Conservation (phyloP, 2,329 filamentous ascomycete genomes). For the Sporothrix brunneoviolacea region DNA sequence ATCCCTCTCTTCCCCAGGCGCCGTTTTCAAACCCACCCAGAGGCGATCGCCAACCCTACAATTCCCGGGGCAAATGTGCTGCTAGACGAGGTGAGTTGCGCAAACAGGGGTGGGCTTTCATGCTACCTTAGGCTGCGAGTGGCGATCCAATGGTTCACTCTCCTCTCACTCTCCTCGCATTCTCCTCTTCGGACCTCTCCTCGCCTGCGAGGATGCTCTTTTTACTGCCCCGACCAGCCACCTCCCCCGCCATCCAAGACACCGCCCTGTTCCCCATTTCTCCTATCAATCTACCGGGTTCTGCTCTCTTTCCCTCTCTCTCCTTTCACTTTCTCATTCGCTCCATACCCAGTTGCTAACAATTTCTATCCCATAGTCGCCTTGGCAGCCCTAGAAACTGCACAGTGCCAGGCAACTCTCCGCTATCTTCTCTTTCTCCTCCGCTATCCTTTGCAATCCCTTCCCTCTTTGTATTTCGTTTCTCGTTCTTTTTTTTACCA, state of each 20-base stretch:
- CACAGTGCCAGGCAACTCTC: neutral
- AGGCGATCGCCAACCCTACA: no score
- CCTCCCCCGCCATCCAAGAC: no score
- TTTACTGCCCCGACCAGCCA: no score
- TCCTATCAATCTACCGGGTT: neutral
- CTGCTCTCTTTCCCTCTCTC: slow-evolving; percentile 4
- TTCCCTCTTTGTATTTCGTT: no score
- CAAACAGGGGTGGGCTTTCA: neutral
- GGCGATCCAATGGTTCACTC: slow-evolving; percentile 5
- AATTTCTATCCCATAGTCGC: neutral
- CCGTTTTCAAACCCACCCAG: no score
- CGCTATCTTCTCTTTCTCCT: neutral
- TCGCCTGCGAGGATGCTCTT: no score
- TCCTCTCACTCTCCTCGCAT: no score
- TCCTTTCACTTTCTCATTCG: slow-evolving; percentile 1
- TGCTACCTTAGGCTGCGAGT: neutral
- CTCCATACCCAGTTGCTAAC: neutral
- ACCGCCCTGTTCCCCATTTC: no score
- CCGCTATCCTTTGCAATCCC: neutral
- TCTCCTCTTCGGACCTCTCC: neutral
- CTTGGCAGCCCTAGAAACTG: neutral
- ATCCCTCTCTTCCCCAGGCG: no score
- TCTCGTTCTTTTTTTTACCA: neutral
- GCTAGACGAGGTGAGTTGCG: neutral
- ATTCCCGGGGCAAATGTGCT: neutral